A percentile compares a stretch with the other conserved stretches of the same genome.
Conservation (phyloP, 2,329 filamentous ascomycete genomes). For the Neospermospora avenae region DNA sequence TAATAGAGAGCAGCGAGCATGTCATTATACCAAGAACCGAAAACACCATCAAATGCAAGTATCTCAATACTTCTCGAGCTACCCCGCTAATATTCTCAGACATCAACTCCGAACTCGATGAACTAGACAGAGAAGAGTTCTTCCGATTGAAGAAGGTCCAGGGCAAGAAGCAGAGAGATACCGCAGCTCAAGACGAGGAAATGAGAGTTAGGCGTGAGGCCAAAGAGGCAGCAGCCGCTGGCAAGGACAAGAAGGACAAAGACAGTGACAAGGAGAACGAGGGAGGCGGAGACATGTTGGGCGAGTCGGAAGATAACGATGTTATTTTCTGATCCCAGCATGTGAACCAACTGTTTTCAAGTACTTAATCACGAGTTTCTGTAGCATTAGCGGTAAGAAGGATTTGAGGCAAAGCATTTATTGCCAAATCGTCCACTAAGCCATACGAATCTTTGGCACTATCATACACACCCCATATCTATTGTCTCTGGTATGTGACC, state of each 20-base stretch:
- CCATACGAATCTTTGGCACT: neutral
- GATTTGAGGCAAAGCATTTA: conserved; percentile 13
- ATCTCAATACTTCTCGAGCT: conserved; percentile 9
- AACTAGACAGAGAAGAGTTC: conserved; percentile 96
- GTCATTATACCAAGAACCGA: conserved; percentile 97
- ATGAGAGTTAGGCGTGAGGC: conserved; percentile 69
- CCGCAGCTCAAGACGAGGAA: conserved; percentile 67
- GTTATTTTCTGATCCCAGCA: conserved; percentile 67
- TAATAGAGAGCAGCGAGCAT: conserved; percentile 58
- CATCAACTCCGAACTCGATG: conserved; percentile 97
- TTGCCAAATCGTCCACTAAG: conserved; percentile 12
- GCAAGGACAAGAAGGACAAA: conserved; percentile 64
- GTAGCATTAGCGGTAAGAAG: conserved; percentile 30
- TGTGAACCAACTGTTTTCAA: conserved; percentile 10
- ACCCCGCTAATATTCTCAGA: conserved; percentile 45
- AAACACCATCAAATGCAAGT: conserved; percentile 95
- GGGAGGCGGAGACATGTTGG: conserved; percentile 63
- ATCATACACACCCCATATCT: conserved; percentile 26
- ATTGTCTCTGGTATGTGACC: conserved; percentile 95
- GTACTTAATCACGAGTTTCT: conserved; percentile 21
- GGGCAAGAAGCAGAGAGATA: conserved; percentile 78
- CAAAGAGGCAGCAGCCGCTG: conserved; percentile 37
- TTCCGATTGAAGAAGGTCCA: conserved; percentile 96
- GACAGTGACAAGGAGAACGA: conserved; percentile 40
- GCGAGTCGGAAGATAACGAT: conserved; percentile 75